These are phyloP conservation scores for Amphichorda felina DNA, from an alignment of 2,329 filamentous ascomycete species.

Conservation along the genomic window DNA sequence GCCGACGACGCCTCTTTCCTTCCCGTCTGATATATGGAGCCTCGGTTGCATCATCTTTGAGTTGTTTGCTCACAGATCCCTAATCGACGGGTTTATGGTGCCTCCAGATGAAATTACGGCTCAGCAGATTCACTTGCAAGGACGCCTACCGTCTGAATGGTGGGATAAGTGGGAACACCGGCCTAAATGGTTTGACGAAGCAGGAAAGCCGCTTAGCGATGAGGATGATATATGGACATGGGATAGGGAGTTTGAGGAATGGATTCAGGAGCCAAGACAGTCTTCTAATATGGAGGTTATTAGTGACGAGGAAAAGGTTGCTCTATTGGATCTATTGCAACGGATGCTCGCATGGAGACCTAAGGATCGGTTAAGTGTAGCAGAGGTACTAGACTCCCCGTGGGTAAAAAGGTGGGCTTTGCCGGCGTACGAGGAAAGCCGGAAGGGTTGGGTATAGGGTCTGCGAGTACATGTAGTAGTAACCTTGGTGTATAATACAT, in stretches of 20 bases:
- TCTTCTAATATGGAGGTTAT: conserved; percentile 5
- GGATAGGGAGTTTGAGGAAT: conserved; percentile 8
- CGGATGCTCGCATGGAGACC: conserved; percentile 9
- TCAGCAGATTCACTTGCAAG: conserved; percentile 8
- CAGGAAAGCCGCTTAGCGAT: background rate
- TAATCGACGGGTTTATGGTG: background rate
- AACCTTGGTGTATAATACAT: too few relatives aligned
- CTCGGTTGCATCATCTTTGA: conserved; percentile 21
- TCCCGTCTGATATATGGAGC: conserved; percentile 24
- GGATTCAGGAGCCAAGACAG: conserved; percentile 7
- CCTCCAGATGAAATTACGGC: conserved; percentile 4
- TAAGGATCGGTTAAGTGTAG: conserved; percentile 5
- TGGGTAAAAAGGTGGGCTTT: conserved; percentile 9
- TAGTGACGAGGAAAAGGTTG: conserved; percentile 5
- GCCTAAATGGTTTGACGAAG: background rate
- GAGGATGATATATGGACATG: conserved; percentile 6
- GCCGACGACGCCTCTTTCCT: conserved; percentile 16
- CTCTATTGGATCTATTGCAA: conserved; percentile 10
- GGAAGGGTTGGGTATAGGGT: too few relatives aligned
- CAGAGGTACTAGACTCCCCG: conserved; percentile 5
- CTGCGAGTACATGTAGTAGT: too few relatives aligned
- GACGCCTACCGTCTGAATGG: conserved; percentile 8
- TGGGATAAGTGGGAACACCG: conserved; percentile 4
- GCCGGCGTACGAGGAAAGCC: background rate
- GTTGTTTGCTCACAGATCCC: conserved; percentile 7